Evolutionary conservation across 768 basidiomycete genomes (phyloP).

Genomic region (Sarcodon sp.): DNA sequence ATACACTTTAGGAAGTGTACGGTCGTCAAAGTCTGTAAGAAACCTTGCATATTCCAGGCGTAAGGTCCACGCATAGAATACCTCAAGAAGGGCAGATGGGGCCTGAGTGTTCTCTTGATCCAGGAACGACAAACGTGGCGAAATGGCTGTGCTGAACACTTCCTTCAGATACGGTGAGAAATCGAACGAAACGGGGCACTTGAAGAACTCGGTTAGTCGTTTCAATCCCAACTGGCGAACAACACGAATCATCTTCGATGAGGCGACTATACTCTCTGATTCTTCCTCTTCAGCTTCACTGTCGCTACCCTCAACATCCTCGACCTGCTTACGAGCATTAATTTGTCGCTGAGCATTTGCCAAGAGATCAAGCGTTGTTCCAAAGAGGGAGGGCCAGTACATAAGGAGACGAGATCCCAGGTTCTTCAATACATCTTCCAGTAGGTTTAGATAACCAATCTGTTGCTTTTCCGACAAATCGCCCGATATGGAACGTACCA

Average conservation of each 20-base stretch:
- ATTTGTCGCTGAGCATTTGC: constrained; percentile 51
- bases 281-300: constrained; percentile 22
- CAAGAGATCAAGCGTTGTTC: constrained; percentile 52
- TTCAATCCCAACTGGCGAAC: constrained; percentile 79
- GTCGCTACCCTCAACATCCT: constrained; percentile 21
- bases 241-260: constrained; percentile 34
- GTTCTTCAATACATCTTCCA: constrained; percentile 75
- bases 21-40: constrained; percentile 57
- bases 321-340: constrained; percentile 16
- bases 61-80: constrained; percentile 70
- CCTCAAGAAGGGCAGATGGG: constrained; percentile 78
- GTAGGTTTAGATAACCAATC: constrained; percentile 72
- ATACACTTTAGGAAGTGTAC: constrained; percentile 66
- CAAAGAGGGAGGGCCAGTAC: constrained; percentile 70
- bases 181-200: constrained; percentile 57
- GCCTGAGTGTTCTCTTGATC: constrained; percentile 85
- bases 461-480: constrained; percentile 50
- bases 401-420: constrained; percentile 58
- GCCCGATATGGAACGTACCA: constrained; percentile 10
- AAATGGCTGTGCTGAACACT: constrained; percentile 62
- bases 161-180: constrained; percentile 56
- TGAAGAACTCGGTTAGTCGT: constrained; percentile 82
- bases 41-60: constrained; percentile 42
- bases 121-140: constrained; percentile 65
- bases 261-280: constrained; percentile 13